phyloP scores from a whole-genome alignment of 208 protist genomes.

The Trypanosoma cruzi region DNA sequence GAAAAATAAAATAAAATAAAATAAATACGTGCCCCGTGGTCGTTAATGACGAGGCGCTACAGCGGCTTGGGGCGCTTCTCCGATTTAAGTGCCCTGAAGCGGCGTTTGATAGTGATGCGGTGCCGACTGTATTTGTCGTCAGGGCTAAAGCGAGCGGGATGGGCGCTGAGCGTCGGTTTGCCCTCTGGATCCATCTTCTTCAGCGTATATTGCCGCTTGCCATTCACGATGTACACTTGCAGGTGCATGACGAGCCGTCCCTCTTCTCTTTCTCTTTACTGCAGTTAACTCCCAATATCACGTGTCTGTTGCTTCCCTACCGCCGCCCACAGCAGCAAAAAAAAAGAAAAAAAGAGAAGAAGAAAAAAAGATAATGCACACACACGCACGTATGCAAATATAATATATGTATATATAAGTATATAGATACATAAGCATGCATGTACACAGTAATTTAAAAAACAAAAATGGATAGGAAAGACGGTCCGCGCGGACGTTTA shows the following conservation, averaged over 20 bases:
- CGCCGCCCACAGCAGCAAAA: background rate
- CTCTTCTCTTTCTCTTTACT: background rate
- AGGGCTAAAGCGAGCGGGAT: constrained; percentile 93
- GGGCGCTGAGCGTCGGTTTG: constrained; percentile 89
- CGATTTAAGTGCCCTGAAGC: constrained; percentile 85
- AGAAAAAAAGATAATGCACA: constrained; percentile 1
- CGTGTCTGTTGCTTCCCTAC: background rate
- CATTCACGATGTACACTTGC: constrained; percentile 77
- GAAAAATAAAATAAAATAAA: too few relatives aligned
- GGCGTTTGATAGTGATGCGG: constrained; percentile 91
- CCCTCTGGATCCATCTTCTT: constrained; percentile 92
- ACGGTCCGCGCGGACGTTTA: background rate
- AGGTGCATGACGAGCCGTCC: constrained; percentile 56
- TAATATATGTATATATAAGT: too few relatives aligned
- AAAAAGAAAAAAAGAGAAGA: constrained; percentile 11
- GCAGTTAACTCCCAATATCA: background rate
- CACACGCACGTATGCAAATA: background rate
- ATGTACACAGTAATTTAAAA: too few relatives aligned
- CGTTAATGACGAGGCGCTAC: constrained; percentile 19
- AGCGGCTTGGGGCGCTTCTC: constrained; percentile 78
- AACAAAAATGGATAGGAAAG: constrained; percentile 23
- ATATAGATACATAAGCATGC: too few relatives aligned
- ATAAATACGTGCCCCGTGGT: background rate
- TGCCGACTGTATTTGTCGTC: constrained; percentile 94
- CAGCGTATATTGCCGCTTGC: constrained; percentile 92